Conservation (phyloP, 2,329 filamentous ascomycete species). For the Elsinoe batatas region DNA sequence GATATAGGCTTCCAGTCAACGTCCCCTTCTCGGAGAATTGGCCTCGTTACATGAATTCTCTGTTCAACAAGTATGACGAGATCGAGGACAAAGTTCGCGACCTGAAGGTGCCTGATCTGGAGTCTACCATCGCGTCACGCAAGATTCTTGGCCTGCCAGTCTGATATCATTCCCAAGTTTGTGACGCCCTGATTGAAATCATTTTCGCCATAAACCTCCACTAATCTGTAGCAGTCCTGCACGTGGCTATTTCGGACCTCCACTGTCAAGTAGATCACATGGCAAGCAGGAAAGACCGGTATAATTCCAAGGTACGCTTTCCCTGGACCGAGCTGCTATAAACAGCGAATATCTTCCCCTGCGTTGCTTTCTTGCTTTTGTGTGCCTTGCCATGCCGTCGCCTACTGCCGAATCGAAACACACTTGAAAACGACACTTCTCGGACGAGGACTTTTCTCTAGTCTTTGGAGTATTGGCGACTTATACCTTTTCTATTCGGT, state of each 20-base stretch:
- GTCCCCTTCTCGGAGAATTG: not conserved
- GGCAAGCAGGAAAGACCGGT: not conserved
- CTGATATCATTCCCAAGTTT: not conserved
- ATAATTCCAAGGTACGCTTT: not conserved
- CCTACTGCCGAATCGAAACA: not conserved
- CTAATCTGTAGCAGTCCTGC: too few species aligned
- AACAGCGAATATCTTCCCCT: not conserved
- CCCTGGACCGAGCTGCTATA: not conserved
- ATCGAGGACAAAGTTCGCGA: not conserved
- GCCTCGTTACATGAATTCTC: not conserved
- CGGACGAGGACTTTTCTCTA: too few species aligned
- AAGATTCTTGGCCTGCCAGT: not conserved
- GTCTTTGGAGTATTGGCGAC: too few species aligned
- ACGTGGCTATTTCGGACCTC: too few species aligned
- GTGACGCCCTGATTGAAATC: too few species aligned
- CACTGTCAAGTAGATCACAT: too few species aligned
- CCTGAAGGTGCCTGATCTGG: not conserved
- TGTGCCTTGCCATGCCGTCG: not conserved
- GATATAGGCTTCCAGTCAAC: not conserved
- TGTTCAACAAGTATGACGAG: not conserved
- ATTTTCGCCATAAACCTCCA: too few species aligned
- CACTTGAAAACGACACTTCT: too few species aligned
- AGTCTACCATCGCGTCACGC: not conserved
- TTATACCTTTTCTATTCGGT: too few species aligned
- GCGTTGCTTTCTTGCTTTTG: not conserved